phyloP scores from a whole-genome alignment of 495 filamentous ascomycete species.

The Peziza echinospora region DNA sequence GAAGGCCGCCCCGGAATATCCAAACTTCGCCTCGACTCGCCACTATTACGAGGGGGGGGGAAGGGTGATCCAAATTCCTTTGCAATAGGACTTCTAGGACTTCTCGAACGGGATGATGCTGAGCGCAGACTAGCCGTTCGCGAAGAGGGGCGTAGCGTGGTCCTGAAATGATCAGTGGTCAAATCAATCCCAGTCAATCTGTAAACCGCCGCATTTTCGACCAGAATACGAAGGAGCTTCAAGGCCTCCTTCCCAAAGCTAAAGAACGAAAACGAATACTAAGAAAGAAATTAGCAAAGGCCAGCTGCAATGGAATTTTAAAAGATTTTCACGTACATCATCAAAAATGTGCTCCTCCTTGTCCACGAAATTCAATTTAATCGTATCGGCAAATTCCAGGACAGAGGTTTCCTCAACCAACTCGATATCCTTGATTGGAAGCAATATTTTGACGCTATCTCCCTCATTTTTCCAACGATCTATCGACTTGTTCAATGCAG shows the following conservation, averaged over 20 bases:
- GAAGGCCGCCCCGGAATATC: no score
- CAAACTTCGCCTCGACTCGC: no score
- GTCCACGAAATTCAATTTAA: conserved; percentile 81
- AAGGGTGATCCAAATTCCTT: no score
- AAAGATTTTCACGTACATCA: conserved; percentile 37
- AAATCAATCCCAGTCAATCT: no score
- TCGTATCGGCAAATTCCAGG: conserved; percentile 78
- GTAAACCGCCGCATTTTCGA: no score
- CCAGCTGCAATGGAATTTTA: not conserved
- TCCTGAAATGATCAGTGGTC: no score
- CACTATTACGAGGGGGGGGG: no score
- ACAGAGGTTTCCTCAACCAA: conserved; percentile 85
- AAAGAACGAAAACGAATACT: conserved; percentile 97
- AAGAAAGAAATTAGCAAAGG: conserved; percentile 15
- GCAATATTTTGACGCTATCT: conserved; percentile 86
- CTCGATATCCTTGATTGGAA: conserved; percentile 72
- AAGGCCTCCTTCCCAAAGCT: conserved; percentile 69
- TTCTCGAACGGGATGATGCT: no score
- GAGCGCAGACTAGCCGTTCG: no score
- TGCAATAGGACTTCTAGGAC: no score
- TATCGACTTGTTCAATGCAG: conserved; percentile 78
- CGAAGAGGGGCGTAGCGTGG: no score
- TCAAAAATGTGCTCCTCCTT: conserved; percentile 89
- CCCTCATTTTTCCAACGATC: conserved; percentile 92
- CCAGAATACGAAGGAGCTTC: conserved; percentile 36